Base-by-base conservation (phyloP, 2,329 filamentous ascomycete species). In the Epicoccum sorghinum region DNA sequence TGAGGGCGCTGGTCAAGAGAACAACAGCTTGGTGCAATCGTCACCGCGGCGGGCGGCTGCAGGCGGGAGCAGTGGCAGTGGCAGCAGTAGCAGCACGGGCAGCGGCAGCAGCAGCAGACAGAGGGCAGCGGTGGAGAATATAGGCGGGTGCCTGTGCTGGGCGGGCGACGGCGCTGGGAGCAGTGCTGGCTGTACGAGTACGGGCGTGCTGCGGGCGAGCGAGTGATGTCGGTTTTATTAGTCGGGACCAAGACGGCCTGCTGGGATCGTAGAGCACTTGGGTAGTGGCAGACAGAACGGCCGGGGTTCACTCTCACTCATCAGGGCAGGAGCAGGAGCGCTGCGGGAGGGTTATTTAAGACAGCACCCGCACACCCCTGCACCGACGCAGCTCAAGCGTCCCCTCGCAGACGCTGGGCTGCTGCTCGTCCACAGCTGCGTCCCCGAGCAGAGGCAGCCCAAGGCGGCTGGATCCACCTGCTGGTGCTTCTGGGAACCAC, bases 271-370 rank as follows among this genome's bases (percentile, higher is more conserved):
- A 46, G 50, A 47, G 45, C 40, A 52, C 51, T 48, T 22, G 27
- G 53, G 47, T 52, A 59, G 25, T 37, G 33, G 42, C 44, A 50
- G 36, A 25, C 27, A 29, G 9, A 9, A 51, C 36, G 52, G 60
- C 61, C 57, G 58, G 65, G 63, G 59, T 65, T 54, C 10, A 9
- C 58, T 54, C 56, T 48, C 58, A 62, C 56, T 58, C 50, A 53
- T 52, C 57, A 64, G 60, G 58, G 56, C 54, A 54, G 46, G 49
- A 65, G 56, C 54, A 54, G 46, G 49, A 65, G 65, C 57, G 60
- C 46, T 53, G 58, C 61, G 61, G 54, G 60, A 60, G 45, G 52
- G 52, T 54, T 65, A 67, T 68, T 67, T 67, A 66, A 69, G 55
- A 46, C 60, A 45, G 18, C 51, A 54, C 45, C 45, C 44, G 51